These are phyloP conservation scores for Mortierella sp. DNA, from an alignment of 371 early-diverging fungal genomes.

Conservation along the genomic window DNA sequence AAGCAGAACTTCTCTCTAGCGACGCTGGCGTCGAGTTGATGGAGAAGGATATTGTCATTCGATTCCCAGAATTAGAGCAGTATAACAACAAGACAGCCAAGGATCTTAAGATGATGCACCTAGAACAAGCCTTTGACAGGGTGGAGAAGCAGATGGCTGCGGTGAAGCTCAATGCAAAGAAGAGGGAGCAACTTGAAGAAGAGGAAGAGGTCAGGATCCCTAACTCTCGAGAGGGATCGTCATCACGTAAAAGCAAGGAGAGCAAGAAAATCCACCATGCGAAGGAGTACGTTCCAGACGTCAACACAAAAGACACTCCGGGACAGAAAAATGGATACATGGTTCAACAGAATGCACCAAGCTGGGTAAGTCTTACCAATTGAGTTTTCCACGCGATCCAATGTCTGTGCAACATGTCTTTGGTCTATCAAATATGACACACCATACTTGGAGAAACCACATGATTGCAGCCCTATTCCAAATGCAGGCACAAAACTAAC, in stretches of 20 bases:
- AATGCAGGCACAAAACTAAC: too few relatives aligned
- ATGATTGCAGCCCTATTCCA: background rate
- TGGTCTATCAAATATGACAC: background rate
- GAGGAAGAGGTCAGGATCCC: slow-evolving; percentile 29
- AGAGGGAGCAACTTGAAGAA: background rate
- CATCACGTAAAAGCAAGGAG: background rate
- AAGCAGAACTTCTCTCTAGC: slow-evolving; percentile 28
- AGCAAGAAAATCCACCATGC: slow-evolving; percentile 13
- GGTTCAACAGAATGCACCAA: slow-evolving; percentile 41
- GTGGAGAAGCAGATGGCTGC: slow-evolving; percentile 24
- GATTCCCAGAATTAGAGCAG: slow-evolving; percentile 43
- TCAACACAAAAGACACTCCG: slow-evolving; percentile 16
- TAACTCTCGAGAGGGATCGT: slow-evolving; percentile 2
- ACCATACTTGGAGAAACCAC: background rate
- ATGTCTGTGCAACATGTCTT: too few relatives aligned
- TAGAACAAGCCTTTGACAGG: slow-evolving; percentile 20
- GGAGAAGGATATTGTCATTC: slow-evolving; percentile 48
- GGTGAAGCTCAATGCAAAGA: slow-evolving; percentile 6
- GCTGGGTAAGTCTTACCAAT: slow-evolving; percentile 53
- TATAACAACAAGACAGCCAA: slow-evolving; percentile 22
- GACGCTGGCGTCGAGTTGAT: slow-evolving; percentile 47
- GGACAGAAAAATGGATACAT: slow-evolving; percentile 37
- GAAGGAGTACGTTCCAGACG: slow-evolving; percentile 19
- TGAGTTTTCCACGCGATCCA: too few relatives aligned
- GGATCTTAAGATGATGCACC: slow-evolving; percentile 17